These are phyloP conservation scores for Cetradonia linearis DNA, from an alignment of 495 filamentous ascomycete genomes.

Conservation along the genomic window DNA sequence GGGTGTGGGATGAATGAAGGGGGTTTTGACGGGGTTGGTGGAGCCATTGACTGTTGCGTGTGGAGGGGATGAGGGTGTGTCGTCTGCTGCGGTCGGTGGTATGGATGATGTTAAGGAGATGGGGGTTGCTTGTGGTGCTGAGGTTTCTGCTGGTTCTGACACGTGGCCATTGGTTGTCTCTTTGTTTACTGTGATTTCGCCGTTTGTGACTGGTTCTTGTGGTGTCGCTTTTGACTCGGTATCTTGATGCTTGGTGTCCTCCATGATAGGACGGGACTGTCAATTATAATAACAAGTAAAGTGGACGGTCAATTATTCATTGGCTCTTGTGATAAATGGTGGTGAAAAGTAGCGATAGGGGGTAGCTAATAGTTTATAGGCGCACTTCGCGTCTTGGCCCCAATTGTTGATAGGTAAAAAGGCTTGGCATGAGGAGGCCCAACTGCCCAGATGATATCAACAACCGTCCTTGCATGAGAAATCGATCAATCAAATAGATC, in stretches of 20 bases:
- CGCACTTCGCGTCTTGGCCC: too few relatives aligned
- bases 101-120: background rate
- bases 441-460: background rate
- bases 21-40: slow-evolving; percentile 48
- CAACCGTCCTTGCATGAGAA: background rate
- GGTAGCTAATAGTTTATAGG: too few relatives aligned
- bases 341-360: too few relatives aligned
- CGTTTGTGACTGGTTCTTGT: background rate
- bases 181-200: background rate
- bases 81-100: background rate
- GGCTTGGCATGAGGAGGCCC: too few relatives aligned
- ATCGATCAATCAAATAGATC: background rate
- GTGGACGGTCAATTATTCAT: too few relatives aligned
- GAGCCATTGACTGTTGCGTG: slow-evolving; percentile 19
- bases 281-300: too few relatives aligned
- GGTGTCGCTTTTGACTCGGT: background rate
- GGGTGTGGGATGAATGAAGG: slow-evolving; percentile 58
- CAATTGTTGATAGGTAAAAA: too few relatives aligned
- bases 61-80: background rate
- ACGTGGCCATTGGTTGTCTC: background rate
- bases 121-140: background rate
- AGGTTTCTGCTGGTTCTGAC: background rate
- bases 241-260: background rate
- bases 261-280: background rate
- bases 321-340: too few relatives aligned